Percentiles rank a stretch among this genome's conserved stretches.
Conservation (phyloP, 176 grass and related monocot genomes). For the Lolium perenne region DNA sequence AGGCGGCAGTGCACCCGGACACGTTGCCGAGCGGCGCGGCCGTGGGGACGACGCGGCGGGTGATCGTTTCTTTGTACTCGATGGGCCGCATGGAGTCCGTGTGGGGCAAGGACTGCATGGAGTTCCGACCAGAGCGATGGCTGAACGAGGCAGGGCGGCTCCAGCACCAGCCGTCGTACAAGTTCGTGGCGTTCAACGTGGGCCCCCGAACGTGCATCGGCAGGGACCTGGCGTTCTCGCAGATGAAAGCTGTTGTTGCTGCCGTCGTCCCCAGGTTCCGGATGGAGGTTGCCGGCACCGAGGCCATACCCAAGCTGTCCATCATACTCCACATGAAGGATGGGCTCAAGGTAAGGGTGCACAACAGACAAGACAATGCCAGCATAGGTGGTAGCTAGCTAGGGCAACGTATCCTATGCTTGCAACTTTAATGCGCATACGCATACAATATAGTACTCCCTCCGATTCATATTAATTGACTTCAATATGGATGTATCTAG, state of each 20-base stretch:
- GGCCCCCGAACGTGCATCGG: slow-evolving; percentile 74
- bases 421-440: not conserved
- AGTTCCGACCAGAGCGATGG: slow-evolving; percentile 86
- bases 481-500: no score
- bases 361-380: no score
- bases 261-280: slow-evolving; percentile 58
- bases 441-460: no score
- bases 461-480: no score
- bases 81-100: slow-evolving; percentile 86
- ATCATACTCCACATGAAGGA: slow-evolving; percentile 85
- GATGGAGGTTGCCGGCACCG: slow-evolving; percentile 45
- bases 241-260: slow-evolving; percentile 68
- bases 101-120: slow-evolving; percentile 84
- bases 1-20: slow-evolving; percentile 50
- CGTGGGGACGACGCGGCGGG: not conserved
- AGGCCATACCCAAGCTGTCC: slow-evolving; percentile 61
- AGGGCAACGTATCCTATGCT: not conserved
- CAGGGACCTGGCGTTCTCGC: slow-evolving; percentile 63
- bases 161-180: slow-evolving; percentile 71
- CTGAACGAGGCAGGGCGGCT: slow-evolving; percentile 51
- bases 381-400: no score
- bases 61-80: slow-evolving; percentile 69
- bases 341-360: slow-evolving; percentile 60
- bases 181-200: slow-evolving; percentile 84
- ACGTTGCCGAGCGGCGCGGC: slow-evolving; percentile 47